Evolutionary conservation across 1,139 yeast species (phyloP), one percentile per base, ranked within the genome.

Genomic region (Petasospora fabianii): DNA sequence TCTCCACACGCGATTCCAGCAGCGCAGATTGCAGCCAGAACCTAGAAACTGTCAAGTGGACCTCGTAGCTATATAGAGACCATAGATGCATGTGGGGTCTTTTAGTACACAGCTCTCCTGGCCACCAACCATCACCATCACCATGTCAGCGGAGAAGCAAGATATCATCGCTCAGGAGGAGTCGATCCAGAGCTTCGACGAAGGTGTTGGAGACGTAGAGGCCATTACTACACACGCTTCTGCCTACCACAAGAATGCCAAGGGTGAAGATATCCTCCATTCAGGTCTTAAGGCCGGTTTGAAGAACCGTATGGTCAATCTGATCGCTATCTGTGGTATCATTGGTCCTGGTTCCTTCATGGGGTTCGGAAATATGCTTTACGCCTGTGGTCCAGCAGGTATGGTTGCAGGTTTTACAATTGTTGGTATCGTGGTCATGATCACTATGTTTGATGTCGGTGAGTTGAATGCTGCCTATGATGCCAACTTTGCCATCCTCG

Each of bases 301-400:
- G 16, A 48, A 54, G 38, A 48, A 53, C 35, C 36, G 58, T 36
- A 49, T 49, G 42, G 53, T 56, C 32, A 80, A 76, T 56, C 69
- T 79, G 75, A 80, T 83, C 44, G 84, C 87, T 27, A 69, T 83
- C 32, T 88, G 87, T 18, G 84, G 87, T 24, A 73, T 84, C 37
- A 79, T 83, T 37, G 90, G 90, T 53, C 77, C 82, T 3, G 83
- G 82, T 54, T 67, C 80, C 33, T 78, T 81, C 49, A 77, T 83
- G 44, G 87, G 88, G 42, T 67, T 80, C 30, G 88, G 88, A 34
- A 61, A 69, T 34, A 72, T 79, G 19, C 60, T 81, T 35, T 55
- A 62, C 26, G 62, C 64, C 24, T 43, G 44, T 30, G 88, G 90
- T 10, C 86, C 88, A 3, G 85, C 79, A 3, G 82, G 80, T 36